Conservation (phyloP, 345 rosid genomes). For the Cochlearia excelsa region DNA sequence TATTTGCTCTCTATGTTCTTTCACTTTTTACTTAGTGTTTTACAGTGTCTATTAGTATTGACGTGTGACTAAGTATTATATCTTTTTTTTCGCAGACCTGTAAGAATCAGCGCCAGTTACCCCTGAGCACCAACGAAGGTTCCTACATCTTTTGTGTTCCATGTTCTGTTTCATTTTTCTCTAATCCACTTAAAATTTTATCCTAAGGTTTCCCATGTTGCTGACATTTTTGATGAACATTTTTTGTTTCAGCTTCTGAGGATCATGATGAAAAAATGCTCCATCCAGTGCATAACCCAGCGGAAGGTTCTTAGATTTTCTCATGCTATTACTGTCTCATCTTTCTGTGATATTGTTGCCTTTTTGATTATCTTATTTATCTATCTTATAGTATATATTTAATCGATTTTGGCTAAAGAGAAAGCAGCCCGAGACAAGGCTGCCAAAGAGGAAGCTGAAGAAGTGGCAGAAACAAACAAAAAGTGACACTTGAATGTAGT, state of each 20-base stretch:
- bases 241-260: slow-evolving; percentile 30
- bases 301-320: slow-evolving; percentile 30
- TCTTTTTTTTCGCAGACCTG: slow-evolving; percentile 22
- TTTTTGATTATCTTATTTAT: background rate
- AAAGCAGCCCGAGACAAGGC: slow-evolving; percentile 55
- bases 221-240: background rate
- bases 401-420: slow-evolving; percentile 35
- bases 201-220: background rate
- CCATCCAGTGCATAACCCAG: slow-evolving; percentile 32
- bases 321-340: background rate
- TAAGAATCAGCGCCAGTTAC: slow-evolving; percentile 38
- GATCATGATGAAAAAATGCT: slow-evolving; percentile 22
- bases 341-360: background rate
- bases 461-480: slow-evolving; percentile 46
- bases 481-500: slow-evolving; percentile 93
- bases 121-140: slow-evolving; percentile 57
- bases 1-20: background rate
- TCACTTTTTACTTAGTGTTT: background rate
- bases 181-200: background rate
- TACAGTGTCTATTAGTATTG: too few relatives aligned
- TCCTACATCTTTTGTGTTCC: background rate
- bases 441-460: slow-evolving; percentile 44
- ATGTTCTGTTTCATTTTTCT: background rate
- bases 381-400: slow-evolving; percentile 1
- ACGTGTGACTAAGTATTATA: background rate